Evolutionary conservation across 192 early-diverging fungal genomes (phyloP).

Genomic region (Jimgerdemannia flammicorona): DNA sequence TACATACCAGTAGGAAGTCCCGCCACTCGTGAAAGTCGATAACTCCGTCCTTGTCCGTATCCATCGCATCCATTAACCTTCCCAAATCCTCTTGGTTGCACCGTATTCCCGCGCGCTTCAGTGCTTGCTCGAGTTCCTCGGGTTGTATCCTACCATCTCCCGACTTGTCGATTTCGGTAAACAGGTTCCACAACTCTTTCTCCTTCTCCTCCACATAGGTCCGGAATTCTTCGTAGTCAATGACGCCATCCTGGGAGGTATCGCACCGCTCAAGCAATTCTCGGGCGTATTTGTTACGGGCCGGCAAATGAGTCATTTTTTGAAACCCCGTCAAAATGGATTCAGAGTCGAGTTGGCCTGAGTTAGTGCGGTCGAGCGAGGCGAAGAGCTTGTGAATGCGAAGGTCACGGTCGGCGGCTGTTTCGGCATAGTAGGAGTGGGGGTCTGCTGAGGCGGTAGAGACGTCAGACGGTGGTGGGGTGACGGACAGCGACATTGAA

Average conservation of each 20-base stretch:
- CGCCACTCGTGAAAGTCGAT: constrained; percentile 70
- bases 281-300: constrained; percentile 38
- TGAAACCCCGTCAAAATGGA: constrained; percentile 33
- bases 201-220: constrained; percentile 66
- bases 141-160: constrained; percentile 53
- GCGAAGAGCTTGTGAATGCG: constrained; percentile 36
- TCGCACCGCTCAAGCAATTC: constrained; percentile 38
- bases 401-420: constrained; percentile 21
- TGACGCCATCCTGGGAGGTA: constrained; percentile 29
- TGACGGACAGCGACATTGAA: background rate
- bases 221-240: constrained; percentile 53
- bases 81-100: constrained; percentile 55
- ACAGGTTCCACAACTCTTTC: constrained; percentile 56
- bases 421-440: constrained; percentile 28
- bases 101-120: constrained; percentile 56
- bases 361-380: constrained; percentile 22
- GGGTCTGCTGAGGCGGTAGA: background rate
- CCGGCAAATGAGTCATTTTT: constrained; percentile 34
- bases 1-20: constrained; percentile 51
- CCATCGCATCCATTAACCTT: constrained; percentile 58
- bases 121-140: constrained; percentile 48
- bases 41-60: constrained; percentile 57
- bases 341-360: constrained; percentile 31
- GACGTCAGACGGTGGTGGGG: background rate
- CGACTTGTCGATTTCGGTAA: constrained; percentile 59